Conservation (phyloP, 768 basidiomycete genomes). For the Hemileccinum rubropunctum region DNA sequence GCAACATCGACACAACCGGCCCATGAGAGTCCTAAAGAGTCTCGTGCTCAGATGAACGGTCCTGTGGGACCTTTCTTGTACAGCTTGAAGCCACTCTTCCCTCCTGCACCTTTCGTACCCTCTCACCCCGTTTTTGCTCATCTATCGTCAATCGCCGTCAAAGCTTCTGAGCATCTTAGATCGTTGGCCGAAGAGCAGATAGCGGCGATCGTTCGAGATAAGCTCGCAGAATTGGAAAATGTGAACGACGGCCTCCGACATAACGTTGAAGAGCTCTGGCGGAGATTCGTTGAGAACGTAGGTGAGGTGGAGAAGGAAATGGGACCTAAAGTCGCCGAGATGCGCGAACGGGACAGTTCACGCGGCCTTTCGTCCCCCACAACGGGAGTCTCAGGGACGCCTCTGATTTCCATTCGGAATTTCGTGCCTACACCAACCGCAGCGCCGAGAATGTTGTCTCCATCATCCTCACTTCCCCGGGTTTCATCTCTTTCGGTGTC, state of each 20-base stretch:
- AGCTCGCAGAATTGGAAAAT: conserved; percentile 54
- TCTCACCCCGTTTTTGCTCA: conserved; percentile 70
- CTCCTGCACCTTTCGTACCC: conserved; percentile 74
- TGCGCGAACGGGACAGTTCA: conserved; percentile 19
- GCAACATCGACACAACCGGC: conserved; percentile 27
- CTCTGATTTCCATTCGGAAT: conserved; percentile 44
- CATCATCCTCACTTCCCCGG: conserved; percentile 39
- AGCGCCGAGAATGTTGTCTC: conserved; percentile 34
- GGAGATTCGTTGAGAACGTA: conserved; percentile 48
- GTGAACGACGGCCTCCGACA: conserved; percentile 51
- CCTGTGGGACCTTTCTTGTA: conserved; percentile 43
- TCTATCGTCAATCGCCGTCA: conserved; percentile 55
- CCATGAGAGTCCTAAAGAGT: conserved; percentile 26
- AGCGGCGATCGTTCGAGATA: conserved; percentile 47
- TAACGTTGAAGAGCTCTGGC: conserved; percentile 66
- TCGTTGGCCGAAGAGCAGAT: conserved; percentile 58
- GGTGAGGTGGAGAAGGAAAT: conserved; percentile 42
- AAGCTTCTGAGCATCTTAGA: conserved; percentile 54
- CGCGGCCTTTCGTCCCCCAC: conserved; percentile 19
- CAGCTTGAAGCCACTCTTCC: conserved; percentile 58
- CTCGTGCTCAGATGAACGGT: conserved; percentile 19
- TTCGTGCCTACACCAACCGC: conserved; percentile 52
- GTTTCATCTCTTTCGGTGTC: conserved; percentile 72
- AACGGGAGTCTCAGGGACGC: conserved; percentile 29
- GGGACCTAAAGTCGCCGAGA: conserved; percentile 16